Evolutionary conservation across 2,329 filamentous ascomycete genomes (phyloP).

Genomic region (Pseudogymnoascus sp.): DNA sequence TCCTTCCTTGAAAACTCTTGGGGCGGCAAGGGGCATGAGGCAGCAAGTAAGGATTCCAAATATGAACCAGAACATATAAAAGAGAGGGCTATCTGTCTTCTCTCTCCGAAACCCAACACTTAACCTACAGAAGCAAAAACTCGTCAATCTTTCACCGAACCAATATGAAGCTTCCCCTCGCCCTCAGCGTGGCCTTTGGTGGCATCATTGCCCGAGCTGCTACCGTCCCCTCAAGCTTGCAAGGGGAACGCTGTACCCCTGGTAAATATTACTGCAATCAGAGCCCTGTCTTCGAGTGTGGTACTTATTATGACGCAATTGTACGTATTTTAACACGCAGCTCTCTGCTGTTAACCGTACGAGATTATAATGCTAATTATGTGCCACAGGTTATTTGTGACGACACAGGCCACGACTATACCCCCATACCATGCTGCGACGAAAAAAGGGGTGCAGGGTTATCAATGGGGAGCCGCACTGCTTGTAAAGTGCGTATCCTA

Average conservation of each 20-base stretch:
- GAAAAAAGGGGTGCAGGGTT: neutral
- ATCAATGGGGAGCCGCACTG: neutral
- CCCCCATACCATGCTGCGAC: neutral
- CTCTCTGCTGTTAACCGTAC: neutral
- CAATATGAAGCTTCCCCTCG: neutral
- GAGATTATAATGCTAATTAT: neutral
- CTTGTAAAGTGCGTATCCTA: neutral
- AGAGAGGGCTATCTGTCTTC: neutral
- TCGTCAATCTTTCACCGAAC: neutral
- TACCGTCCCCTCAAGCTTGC: neutral
- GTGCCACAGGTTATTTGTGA: neutral
- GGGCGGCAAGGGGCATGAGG: neutral
- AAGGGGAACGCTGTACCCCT: neutral
- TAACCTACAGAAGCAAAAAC: neutral
- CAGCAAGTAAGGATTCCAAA: neutral
- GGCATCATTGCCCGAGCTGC: neutral
- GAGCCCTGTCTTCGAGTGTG: neutral
- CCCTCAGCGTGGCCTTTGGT: neutral
- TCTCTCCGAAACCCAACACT: neutral
- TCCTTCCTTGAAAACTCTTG: neutral
- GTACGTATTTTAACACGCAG: neutral
- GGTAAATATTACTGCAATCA: neutral
- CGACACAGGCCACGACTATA: neutral
- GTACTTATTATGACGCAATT: neutral
- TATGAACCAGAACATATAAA: neutral